These are phyloP conservation scores for Crotalaria pallida DNA, from an alignment of 306 rosid genomes.

Conservation along the genomic window DNA sequence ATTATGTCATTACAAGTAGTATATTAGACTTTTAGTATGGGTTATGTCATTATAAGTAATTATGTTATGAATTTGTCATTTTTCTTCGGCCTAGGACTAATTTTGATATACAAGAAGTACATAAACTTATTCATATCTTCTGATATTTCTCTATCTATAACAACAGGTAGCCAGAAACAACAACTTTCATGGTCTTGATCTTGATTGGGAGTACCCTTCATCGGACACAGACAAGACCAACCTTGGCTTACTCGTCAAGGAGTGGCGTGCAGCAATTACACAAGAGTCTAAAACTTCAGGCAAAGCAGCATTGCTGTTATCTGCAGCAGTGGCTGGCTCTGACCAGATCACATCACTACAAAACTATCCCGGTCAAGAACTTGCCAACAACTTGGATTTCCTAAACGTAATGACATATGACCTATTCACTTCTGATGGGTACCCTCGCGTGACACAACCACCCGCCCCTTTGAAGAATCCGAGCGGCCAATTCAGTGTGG, in stretches of 20 bases:
- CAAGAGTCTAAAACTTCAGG: constrained; percentile 24
- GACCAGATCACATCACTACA: constrained; percentile 18
- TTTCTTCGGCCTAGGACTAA: too few relatives aligned
- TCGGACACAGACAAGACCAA: constrained; percentile 21
- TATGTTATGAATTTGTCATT: too few relatives aligned
- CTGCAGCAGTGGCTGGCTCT: constrained; percentile 25
- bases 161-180: constrained; percentile 21
- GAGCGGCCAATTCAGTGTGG: background rate
- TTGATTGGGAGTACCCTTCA: constrained; percentile 38
- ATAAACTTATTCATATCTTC: too few relatives aligned
- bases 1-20: too few relatives aligned
- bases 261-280: constrained; percentile 33
- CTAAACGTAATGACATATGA: constrained; percentile 36
- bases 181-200: constrained; percentile 46
- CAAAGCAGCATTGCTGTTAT: background rate
- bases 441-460: background rate
- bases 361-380: background rate
- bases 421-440: constrained; percentile 20
- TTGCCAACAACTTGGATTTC: constrained; percentile 24
- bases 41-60: too few relatives aligned
- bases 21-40: too few relatives aligned
- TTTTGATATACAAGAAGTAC: too few relatives aligned
- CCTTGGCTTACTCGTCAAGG: constrained; percentile 28
- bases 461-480: constrained; percentile 27
- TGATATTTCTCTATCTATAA: too few relatives aligned